Conservation (phyloP, 1,139 yeast species). For the Magnusiomyces fungicola region DNA sequence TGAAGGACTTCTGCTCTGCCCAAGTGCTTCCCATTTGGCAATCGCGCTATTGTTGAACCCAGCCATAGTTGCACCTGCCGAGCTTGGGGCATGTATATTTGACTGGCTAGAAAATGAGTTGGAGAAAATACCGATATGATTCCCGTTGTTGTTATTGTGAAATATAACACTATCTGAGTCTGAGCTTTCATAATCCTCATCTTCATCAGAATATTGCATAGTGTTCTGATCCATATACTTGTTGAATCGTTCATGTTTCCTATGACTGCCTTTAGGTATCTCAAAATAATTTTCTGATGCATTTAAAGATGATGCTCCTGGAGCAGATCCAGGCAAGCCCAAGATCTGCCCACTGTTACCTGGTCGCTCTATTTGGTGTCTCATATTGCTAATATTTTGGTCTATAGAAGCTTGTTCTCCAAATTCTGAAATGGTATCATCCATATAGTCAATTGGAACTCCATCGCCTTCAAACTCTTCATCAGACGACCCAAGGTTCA, state of each 20-base stretch:
- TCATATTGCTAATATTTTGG: conserved; percentile 1
- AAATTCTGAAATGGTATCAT: conserved; percentile 6
- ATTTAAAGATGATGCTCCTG: too few species aligned
- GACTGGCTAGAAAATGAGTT: too few species aligned
- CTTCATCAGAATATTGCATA: conserved; percentile 11
- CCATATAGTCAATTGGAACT: conserved; percentile 3
- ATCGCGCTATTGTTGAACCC: not conserved
- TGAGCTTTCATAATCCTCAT: conserved; percentile 9
- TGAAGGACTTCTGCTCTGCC: conserved; percentile 10
- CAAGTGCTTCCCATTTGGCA: conserved; percentile 10
- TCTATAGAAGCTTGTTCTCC: conserved; percentile 1
- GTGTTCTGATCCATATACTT: not conserved
- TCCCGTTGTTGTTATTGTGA: not conserved
- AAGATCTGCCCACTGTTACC: too few species aligned
- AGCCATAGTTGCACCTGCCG: too few species aligned
- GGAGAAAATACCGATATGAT: too few species aligned
- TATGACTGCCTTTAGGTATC: too few species aligned
- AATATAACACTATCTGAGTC: conserved; percentile 7
- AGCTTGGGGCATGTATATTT: too few species aligned
- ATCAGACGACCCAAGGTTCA: conserved; percentile 28
- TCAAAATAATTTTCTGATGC: too few species aligned
- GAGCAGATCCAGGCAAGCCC: too few species aligned
- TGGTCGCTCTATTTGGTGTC: too few species aligned
- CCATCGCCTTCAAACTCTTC: conserved; percentile 16
- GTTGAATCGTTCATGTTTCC: too few species aligned